These are phyloP conservation scores for Neofusicoccum umdonicola DNA, from an alignment of 2,329 filamentous ascomycete genomes.

Conservation along the genomic window DNA sequence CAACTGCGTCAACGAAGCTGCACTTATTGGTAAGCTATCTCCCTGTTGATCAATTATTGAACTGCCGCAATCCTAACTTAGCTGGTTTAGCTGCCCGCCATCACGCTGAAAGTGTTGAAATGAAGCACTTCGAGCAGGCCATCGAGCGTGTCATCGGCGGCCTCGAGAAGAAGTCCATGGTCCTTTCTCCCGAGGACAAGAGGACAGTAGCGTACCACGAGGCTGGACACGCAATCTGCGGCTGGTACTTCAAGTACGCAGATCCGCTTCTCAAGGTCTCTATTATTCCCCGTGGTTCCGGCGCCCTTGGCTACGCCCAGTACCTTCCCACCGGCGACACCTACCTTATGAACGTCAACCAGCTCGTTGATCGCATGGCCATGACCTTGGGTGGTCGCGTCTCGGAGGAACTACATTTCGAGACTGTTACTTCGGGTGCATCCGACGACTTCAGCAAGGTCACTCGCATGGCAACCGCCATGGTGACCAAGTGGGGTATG, in stretches of 20 bases:
- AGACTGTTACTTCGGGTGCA: slow-evolving; percentile 91
- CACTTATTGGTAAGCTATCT: slow-evolving; percentile 76
- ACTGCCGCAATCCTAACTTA: slow-evolving; percentile 40
- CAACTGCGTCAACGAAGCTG: slow-evolving; percentile 97
- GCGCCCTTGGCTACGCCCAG: slow-evolving; percentile 91
- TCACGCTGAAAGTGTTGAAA: slow-evolving; percentile 75
- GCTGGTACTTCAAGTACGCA: slow-evolving; percentile 96
- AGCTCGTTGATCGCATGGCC: slow-evolving; percentile 99
- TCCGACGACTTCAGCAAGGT: slow-evolving; percentile 99
- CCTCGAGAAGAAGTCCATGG: slow-evolving; percentile 94
- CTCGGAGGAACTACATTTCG: slow-evolving; percentile 94
- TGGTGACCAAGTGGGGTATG: slow-evolving; percentile 99
- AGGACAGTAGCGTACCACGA: slow-evolving; percentile 96
- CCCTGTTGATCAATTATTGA: background rate
- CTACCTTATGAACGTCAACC: slow-evolving; percentile 92
- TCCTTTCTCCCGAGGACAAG: slow-evolving; percentile 92
- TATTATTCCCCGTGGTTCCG: slow-evolving; percentile 94
- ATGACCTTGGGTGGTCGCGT: slow-evolving; percentile 97
- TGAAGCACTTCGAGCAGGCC: slow-evolving; percentile 93
- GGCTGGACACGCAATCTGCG: slow-evolving; percentile 95
- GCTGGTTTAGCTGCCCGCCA: slow-evolving; percentile 69
- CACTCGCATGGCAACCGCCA: slow-evolving; percentile 88
- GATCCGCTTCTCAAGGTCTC: slow-evolving; percentile 97
- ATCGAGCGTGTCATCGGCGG: slow-evolving; percentile 97
- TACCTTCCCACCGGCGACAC: slow-evolving; percentile 90